Conservation (phyloP, 352 stramenopile genomes). For the Phytophthora agathidicida region DNA sequence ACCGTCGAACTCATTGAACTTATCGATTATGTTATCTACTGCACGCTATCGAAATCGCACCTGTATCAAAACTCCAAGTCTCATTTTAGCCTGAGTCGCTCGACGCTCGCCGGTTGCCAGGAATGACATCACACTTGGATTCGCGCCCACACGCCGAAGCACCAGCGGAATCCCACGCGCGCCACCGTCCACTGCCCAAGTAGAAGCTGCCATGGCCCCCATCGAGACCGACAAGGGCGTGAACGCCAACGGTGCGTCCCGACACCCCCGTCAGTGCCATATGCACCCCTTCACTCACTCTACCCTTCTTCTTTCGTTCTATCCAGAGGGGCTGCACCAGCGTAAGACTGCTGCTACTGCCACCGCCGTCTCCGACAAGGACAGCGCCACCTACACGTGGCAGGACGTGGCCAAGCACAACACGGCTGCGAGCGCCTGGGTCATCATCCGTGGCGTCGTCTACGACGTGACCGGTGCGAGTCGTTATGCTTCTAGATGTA, state of each 20-base stretch:
- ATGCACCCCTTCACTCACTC: background rate
- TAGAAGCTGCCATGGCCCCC: constrained; percentile 33
- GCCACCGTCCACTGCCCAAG: constrained; percentile 11
- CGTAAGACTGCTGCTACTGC: constrained; percentile 46
- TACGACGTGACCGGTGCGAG: constrained; percentile 93
- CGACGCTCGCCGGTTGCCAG: background rate
- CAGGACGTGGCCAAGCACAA: constrained; percentile 96
- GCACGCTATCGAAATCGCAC: no score
- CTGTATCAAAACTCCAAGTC: no score
- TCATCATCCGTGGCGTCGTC: constrained; percentile 94
- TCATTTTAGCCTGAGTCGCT: no score
- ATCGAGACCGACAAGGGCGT: constrained; percentile 38
- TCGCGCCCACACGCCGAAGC: constrained; percentile 26
- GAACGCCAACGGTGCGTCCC: constrained; percentile 23
- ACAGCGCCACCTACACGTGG: constrained; percentile 86
- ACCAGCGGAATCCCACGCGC: constrained; percentile 30
- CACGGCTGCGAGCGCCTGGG: constrained; percentile 95
- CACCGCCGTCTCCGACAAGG: constrained; percentile 24
- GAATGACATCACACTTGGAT: constrained; percentile 50
- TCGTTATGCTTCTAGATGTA: no score
- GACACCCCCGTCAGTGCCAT: background rate
- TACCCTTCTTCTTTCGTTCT: background rate
- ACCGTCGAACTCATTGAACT: background rate
- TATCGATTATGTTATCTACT: no score
- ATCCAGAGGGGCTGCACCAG: constrained; percentile 55